Evolutionary conservation across 768 basidiomycete species (phyloP), one percentile per base, ranked within the genome.

Genomic region (Termitomyces sp.): DNA sequence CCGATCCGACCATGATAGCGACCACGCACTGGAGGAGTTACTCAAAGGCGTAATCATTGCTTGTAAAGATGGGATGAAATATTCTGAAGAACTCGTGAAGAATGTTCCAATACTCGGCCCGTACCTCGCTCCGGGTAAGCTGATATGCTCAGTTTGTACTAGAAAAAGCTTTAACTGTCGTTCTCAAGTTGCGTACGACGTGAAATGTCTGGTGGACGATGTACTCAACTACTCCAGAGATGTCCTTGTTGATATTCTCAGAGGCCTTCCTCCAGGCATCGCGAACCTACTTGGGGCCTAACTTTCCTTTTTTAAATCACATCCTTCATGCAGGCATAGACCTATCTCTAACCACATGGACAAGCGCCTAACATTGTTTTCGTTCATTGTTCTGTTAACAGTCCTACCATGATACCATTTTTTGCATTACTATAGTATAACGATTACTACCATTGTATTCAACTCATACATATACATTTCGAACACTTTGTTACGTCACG

Each of bases 181-280:
- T 26, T 44, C 16, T 43, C 1, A 51, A 88, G 87, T 82, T 60
- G 71, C 85, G 9, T 82, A 83, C 59, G 70, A 82, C 10, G 65
- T 86, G 67, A 87, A 89, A 66, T 87, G 87, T 64, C 58, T 81
- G 26, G 52, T 87, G 33, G 83, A 85, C 61, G 70, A 70, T 3
- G 53, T 81, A 28, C 68, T 87, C 41, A 72, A 88, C 62, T 65
- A 66, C 5, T 63, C 72, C 2, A 81, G 84, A 66, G 75, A 83
- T 62, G 33, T 80, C 16, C 69, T 74, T 16, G 86, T 86, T 62
- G 79, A 65, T 8, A 56, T 74, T 13, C 56, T 84, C 61, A 79
- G 81, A 54, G 60, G 54, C 11, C 62, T 84, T n/a, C 57, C 66
- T 32, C 76, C 76, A 24, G 55, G 74, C 13, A 62, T 85, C 8